Evolutionary conservation across 2,329 filamentous ascomycete species (phyloP), one percentile per base, ranked within the genome.

Genomic region (Hansfordia pulvinata): DNA sequence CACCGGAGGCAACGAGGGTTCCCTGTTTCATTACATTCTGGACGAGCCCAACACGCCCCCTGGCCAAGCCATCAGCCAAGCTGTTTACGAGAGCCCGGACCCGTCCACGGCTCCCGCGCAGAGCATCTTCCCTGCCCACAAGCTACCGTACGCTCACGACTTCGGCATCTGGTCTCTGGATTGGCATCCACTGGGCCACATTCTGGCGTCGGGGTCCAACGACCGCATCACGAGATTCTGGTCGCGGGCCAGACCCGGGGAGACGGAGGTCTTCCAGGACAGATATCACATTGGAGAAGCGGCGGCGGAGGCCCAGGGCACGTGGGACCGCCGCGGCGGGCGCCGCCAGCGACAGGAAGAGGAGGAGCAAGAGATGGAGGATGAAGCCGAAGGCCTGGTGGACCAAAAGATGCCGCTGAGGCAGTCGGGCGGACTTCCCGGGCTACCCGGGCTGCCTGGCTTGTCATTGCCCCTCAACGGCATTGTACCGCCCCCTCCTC

Each of bases 151-250:
- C 44, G 90, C 90, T 1, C 90, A 98, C 50, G 82, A 93, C 40
- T 92, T 86, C 48, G 84, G 85, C 11, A 90, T 98, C 37, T 98
- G 90, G 90, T 93, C 86, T 11, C 68, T 98, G 26, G 86, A 94
- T 57, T 98, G 90, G 86, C 90, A 98, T 48, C 90, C 90, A 1
- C 65, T 96, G 0, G 90, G 90, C 16, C 90, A 98, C 46, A 88
- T 98, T 35, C 69, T 98, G 6, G 86, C 86, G 1, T 93, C 88
- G 2, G 90, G 90, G 9, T 93, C 86, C 8, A 96, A 98, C 50
- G 90, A 98, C 50, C 78, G 90, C 20, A 86, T 93, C 34, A 96
- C 90, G 3, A 76, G 90, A 25, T 98, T 98, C 59, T 98, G 90
- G 90, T 85, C 86, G 4, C 76, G 90, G 21, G 73, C 84, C 10